Base-by-base conservation (phyloP, 345 rosid species). In the Hibiscus mutabilis region DNA sequence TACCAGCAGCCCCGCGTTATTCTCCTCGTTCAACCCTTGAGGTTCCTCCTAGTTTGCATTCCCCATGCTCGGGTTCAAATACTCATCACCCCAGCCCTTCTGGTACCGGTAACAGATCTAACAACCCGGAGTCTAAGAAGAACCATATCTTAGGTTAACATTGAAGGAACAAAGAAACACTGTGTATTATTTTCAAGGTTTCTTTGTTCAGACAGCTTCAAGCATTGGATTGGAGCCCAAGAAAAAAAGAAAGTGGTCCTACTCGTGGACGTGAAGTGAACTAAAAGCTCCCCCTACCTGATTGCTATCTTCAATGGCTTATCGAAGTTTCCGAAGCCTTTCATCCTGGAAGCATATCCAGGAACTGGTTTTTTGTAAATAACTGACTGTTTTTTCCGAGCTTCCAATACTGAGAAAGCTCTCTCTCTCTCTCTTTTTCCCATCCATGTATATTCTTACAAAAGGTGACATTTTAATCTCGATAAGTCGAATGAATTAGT, bases 21-120 rank as follows among this genome's bases (percentile, higher is more conserved):
- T 85, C 84, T 66, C 89, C 89, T 27, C 82, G 88, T 24, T 85
- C 91, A 5, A 83, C 81, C 22, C 88, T 77, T 0, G 90, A 88
- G 75, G 77, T 77, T 70, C 83, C 75, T 65, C 89, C 89, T 52
- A 60, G 75, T 79, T 70, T 69, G 62, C 82, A 82, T 78, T 82
- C 86, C 77, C 69, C 60, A 11, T 9, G 22, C 67, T 72, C 82
- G 1, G 67, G 73, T 68, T 62, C 46, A 37, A 63, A 51, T 59
- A 61, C 18, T 13, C 42, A 40, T 68, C 70, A 71, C 9, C 47
- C 24, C 18, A 69, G 73, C 73, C 59, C 79, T 49, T 79, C 72
- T n/a, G 33, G 74, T 64, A 42, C 25, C 52, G 42, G 24, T 21
- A 59, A 27, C 33, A 55, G 19, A 59, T 61, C 12, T 58, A 51